Percentiles rank a stretch among this genome's conserved stretches.
Evolutionary conservation across 2,329 filamentous ascomycete genomes (phyloP).

Genomic region (Penicillium sp.): DNA sequence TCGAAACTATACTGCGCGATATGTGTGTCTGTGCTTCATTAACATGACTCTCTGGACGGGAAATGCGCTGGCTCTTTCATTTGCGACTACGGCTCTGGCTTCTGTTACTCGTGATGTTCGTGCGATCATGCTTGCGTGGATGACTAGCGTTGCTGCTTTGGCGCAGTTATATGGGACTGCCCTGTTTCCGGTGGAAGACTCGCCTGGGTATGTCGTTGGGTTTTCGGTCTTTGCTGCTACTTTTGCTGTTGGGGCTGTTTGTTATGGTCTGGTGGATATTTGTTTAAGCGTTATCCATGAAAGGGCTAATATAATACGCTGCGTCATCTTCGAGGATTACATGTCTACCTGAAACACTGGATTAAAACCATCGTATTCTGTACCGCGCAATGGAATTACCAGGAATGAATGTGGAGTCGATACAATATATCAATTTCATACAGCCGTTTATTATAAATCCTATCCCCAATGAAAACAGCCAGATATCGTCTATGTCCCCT

Average conservation of each 20-base stretch:
- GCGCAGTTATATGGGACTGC: constrained; percentile 12
- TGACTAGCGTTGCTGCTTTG: constrained; percentile 3
- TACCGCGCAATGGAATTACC: neutral
- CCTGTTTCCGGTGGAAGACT: constrained; percentile 7
- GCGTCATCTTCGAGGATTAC: too few species aligned
- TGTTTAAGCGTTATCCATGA: constrained; percentile 10
- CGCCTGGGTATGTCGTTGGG: constrained; percentile 4
- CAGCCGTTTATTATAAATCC: constrained; percentile 12
- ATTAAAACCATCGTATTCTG: neutral
- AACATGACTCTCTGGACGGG: constrained; percentile 7
- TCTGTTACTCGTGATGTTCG: constrained; percentile 3
- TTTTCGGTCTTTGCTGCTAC: constrained; percentile 9
- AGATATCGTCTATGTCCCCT: constrained; percentile 20
- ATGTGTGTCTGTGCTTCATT: constrained; percentile 9
- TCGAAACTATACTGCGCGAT: constrained; percentile 1
- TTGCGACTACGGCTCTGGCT: constrained; percentile 5
- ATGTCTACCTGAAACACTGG: neutral
- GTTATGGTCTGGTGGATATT: constrained; percentile 1
- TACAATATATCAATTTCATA: constrained; percentile 7
- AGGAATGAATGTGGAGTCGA: neutral
- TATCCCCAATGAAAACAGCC: constrained; percentile 4
- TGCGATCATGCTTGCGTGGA: constrained; percentile 8
- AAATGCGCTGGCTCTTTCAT: constrained; percentile 5
- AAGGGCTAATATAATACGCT: neutral
- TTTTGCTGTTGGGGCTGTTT: constrained; percentile 4